Evolutionary conservation across 352 stramenopile genomes (phyloP).

Genomic region (Phytophthora idaei): DNA sequence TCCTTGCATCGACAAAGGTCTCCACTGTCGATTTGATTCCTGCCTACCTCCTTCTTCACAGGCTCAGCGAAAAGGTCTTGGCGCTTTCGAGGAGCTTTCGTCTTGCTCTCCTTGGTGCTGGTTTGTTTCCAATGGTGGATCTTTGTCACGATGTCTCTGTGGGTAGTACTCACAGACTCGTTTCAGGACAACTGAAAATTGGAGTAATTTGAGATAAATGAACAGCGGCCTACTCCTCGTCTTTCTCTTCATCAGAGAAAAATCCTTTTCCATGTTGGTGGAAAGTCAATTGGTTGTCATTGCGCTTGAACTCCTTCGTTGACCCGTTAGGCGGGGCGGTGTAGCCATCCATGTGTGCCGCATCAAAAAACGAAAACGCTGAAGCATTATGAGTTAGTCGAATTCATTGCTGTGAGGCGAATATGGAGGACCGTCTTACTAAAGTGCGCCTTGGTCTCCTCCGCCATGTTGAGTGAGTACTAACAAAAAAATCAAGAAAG

Average conservation of each 20-base stretch:
- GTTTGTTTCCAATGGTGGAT: conserved; percentile 29
- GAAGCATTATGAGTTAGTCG: background rate
- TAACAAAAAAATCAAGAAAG: background rate
- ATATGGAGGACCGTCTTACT: conserved; percentile 6
- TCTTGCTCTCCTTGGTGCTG: conserved; percentile 10
- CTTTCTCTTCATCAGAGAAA: conserved; percentile 39
- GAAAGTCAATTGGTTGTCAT: conserved; percentile 5
- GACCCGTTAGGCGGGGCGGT: background rate
- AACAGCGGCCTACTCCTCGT: conserved; percentile 27
- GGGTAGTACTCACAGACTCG: background rate
- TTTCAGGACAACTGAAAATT: background rate
- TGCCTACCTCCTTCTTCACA: conserved; percentile 1
- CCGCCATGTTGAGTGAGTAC: conserved; percentile 7
- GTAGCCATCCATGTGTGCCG: conserved; percentile 40
- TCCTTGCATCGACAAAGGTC: too few species aligned
- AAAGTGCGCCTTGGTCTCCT: conserved; percentile 19
- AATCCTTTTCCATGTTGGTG: conserved; percentile 11
- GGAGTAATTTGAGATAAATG: background rate
- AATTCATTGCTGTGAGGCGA: background rate
- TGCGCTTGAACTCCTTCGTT: conserved; percentile 5
- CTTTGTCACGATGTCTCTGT: conserved; percentile 29
- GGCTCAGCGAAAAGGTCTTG: conserved; percentile 11
- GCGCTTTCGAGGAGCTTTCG: conserved; percentile 9
- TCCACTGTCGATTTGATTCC: too few species aligned
- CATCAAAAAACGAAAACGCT: conserved; percentile 54